phyloP scores from a whole-genome alignment of 78 protist species.

The Acrasis kona region DNA sequence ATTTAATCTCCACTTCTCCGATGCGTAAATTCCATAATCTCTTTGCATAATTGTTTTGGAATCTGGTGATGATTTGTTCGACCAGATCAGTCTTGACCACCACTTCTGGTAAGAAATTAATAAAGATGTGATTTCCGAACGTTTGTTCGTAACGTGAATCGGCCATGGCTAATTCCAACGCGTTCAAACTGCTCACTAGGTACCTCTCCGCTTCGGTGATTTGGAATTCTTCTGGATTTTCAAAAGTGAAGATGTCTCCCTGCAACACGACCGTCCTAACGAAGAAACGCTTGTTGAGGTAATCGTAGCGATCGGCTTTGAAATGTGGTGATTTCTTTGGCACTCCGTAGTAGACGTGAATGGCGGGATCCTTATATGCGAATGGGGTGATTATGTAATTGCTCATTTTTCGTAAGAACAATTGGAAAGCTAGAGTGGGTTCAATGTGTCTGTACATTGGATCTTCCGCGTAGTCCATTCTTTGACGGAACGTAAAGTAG shows the following conservation, averaged over 20 bases:
- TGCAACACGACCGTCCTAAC: constrained; percentile 63
- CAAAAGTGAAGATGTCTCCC: constrained; percentile 25
- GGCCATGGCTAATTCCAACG: constrained; percentile 53
- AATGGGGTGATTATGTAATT: constrained; percentile 59
- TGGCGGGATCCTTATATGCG: neutral
- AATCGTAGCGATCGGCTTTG: neutral
- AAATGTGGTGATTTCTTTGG: constrained; percentile 54
- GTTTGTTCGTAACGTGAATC: constrained; percentile 2
- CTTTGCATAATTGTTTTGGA: constrained; percentile 48
- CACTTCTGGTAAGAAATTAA: constrained; percentile 68
- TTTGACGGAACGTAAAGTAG: constrained; percentile 69
- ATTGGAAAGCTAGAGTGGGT: constrained; percentile 76
- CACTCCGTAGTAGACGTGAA: constrained; percentile 70
- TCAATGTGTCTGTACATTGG: constrained; percentile 70
- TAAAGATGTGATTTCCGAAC: constrained; percentile 49
- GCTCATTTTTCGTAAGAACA: constrained; percentile 61
- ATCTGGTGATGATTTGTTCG: neutral
- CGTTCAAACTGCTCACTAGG: constrained; percentile 50
- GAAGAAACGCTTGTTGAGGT: constrained; percentile 66
- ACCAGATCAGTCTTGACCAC: constrained; percentile 23
- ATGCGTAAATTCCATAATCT: constrained; percentile 62
- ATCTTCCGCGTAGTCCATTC: constrained; percentile 43
- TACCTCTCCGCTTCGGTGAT: constrained; percentile 52
- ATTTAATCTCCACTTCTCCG: constrained; percentile 63
- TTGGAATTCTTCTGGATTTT: constrained; percentile 37